A percentile compares a stretch with the other conserved stretches of the same genome.
phyloP scores from a whole-genome alignment of 257 asterid species.

The Scutellaria galericulata region DNA sequence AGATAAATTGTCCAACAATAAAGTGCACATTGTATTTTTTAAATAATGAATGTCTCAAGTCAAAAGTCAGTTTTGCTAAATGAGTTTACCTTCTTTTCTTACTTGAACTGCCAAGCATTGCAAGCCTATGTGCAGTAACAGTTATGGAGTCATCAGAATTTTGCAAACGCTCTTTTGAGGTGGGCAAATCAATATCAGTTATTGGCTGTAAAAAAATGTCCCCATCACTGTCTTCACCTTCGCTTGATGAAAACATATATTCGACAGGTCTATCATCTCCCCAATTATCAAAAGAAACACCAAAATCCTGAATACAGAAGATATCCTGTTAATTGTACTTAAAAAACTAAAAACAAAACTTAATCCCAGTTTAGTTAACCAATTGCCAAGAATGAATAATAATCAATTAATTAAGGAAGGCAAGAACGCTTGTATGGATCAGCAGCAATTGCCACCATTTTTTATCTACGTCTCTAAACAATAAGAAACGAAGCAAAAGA shows the following conservation, averaged over 20 bases:
- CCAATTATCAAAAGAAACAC: conserved; percentile 63
- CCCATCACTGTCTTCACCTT: conserved; percentile 85
- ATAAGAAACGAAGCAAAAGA: background rate
- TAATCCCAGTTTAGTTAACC: background rate
- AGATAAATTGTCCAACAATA: background rate
- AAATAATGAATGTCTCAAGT: background rate
- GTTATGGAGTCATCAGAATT: conserved; percentile 63
- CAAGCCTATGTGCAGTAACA: conserved; percentile 67
- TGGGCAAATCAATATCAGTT: conserved; percentile 78
- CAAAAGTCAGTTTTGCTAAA: conserved; percentile 18
- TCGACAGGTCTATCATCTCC: conserved; percentile 49
- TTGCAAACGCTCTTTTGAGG: conserved; percentile 57
- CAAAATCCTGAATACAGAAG: conserved; percentile 55
- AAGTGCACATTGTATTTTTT: background rate
- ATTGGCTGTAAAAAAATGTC: conserved; percentile 76
- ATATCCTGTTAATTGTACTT: conserved; percentile 20
- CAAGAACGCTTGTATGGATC: background rate
- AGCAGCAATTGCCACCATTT: background rate
- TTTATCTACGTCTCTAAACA: background rate
- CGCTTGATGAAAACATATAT: conserved; percentile 69
- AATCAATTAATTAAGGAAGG: too few relatives aligned
- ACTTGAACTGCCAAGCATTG: conserved; percentile 60
- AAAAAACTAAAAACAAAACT: conserved; percentile 4
- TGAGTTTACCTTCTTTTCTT: conserved; percentile 64
- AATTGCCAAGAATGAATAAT: too few relatives aligned